A percentile compares a stretch with the other conserved stretches of the same genome.
phyloP scores from a whole-genome alignment of 805 yeast species.

The Monosporozyma siamensis region DNA sequence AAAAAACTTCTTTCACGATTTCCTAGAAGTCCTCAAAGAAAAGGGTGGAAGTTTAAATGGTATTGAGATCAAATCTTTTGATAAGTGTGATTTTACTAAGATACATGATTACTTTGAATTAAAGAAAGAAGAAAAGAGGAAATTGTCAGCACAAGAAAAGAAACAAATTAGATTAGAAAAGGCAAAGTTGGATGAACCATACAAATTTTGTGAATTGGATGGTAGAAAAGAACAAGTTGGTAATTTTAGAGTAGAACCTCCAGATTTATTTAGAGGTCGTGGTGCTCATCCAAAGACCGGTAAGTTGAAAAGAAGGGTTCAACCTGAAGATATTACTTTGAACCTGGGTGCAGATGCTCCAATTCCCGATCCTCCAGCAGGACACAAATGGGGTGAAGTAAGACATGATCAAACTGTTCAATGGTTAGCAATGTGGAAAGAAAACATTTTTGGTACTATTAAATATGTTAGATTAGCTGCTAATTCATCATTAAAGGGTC shows the following conservation, averaged over 20 bases:
- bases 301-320: conserved; percentile 72
- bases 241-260: conserved; percentile 91
- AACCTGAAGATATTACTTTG: conserved; percentile 81
- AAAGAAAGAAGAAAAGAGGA: conserved; percentile 62
- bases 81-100: conserved; percentile 65
- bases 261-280: conserved; percentile 91
- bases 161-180: conserved; percentile 60
- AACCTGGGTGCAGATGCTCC: conserved; percentile 66
- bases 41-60: conserved; percentile 49
- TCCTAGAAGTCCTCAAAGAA: conserved; percentile 56
- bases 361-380: conserved; percentile 76
- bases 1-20: conserved; percentile 78
- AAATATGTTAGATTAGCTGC: conserved; percentile 91
- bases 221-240: conserved; percentile 91
- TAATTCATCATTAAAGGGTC: conserved; percentile 82
- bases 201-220: conserved; percentile 67
- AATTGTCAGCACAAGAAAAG: conserved; percentile 62
- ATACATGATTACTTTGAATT: conserved; percentile 66
- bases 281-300: conserved; percentile 98
- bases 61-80: conserved; percentile 46
- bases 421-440: conserved; percentile 97
- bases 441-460: conserved; percentile 71
- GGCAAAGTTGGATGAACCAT: conserved; percentile 71
- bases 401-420: conserved; percentile 82
- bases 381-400: conserved; percentile 86